A percentile compares a stretch with the other conserved stretches of the same genome.
phyloP scores from a whole-genome alignment of 2,329 filamentous ascomycete species.

The Alternaria postmessia region DNA sequence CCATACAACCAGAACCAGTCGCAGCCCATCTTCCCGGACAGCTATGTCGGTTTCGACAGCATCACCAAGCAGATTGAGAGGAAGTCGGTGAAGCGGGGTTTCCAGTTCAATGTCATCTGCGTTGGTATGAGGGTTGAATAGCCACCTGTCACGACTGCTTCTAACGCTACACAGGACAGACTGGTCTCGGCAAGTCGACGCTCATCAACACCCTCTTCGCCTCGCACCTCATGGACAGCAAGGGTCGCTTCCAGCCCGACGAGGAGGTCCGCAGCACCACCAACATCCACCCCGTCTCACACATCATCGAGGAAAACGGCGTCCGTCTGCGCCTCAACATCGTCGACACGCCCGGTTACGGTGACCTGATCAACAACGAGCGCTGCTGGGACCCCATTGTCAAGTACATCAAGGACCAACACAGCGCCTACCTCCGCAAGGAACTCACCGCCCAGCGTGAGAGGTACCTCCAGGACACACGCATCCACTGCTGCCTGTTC shows the following conservation, averaged over 20 bases:
- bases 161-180: conserved; percentile 74
- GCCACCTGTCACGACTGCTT: background rate
- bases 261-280: conserved; percentile 95
- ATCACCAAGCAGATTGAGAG: conserved; percentile 99
- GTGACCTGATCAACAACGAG: conserved; percentile 99
- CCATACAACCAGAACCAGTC: conserved; percentile 68
- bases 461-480: conserved; percentile 98
- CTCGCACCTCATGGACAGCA: conserved; percentile 98
- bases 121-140: conserved; percentile 73
- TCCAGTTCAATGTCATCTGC: conserved; percentile 99
- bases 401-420: conserved; percentile 99
- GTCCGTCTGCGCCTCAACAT: conserved; percentile 98
- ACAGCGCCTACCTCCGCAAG: conserved; percentile 98
- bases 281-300: conserved; percentile 96
- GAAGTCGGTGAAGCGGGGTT: conserved; percentile 99
- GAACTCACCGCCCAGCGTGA: conserved; percentile 99
- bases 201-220: conserved; percentile 99
- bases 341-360: conserved; percentile 97
- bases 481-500: conserved; percentile 99
- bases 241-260: conserved; percentile 90
- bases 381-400: conserved; percentile 99
- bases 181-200: conserved; percentile 97
- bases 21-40: conserved; percentile 80
- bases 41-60: conserved; percentile 99
- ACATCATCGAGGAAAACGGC: conserved; percentile 99